Conservation (phyloP, 2,329 filamentous ascomycete species). For the Colletotrichum eleusines region DNA sequence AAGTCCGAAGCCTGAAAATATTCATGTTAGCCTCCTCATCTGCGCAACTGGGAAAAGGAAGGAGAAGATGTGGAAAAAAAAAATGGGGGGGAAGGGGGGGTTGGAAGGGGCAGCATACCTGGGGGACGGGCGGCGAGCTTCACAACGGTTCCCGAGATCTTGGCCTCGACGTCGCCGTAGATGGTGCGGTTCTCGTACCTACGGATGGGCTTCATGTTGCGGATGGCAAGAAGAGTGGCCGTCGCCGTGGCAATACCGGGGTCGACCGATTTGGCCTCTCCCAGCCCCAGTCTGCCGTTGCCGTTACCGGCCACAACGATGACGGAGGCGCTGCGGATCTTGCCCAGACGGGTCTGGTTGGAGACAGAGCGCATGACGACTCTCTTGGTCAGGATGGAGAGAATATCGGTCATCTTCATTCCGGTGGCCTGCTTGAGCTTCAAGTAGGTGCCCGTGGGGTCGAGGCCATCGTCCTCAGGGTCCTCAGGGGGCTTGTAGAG, state of each 20-base stretch:
- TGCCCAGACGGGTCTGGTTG: conserved; percentile 97
- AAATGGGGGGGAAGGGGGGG: not conserved
- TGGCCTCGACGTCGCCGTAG: conserved; percentile 84
- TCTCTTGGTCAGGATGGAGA: conserved; percentile 73
- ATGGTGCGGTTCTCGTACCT: conserved; percentile 94
- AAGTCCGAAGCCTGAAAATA: conserved; percentile 83
- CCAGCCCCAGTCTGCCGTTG: conserved; percentile 87
- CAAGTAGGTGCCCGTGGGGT: conserved; percentile 63
- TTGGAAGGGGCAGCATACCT: conserved; percentile 71
- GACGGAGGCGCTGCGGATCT: conserved; percentile 82
- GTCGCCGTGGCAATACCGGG: conserved; percentile 74
- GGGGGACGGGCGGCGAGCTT: conserved; percentile 86
- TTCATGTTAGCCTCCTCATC: not conserved
- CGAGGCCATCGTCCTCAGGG: conserved; percentile 62
- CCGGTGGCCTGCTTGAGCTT: conserved; percentile 68
- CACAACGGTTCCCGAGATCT: conserved; percentile 89
- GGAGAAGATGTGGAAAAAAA: not conserved
- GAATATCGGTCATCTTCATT: conserved; percentile 64
- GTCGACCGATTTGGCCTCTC: conserved; percentile 90
- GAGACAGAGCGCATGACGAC: conserved; percentile 80
- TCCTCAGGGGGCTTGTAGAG: conserved; percentile 62
- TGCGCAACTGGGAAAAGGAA: not conserved
- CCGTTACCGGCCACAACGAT: conserved; percentile 88
- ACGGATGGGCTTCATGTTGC: conserved; percentile 92
- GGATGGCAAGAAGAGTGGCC: conserved; percentile 83